phyloP scores from a whole-genome alignment of 148 eudicot genomes.

The Hydrangea macrophylla region DNA sequence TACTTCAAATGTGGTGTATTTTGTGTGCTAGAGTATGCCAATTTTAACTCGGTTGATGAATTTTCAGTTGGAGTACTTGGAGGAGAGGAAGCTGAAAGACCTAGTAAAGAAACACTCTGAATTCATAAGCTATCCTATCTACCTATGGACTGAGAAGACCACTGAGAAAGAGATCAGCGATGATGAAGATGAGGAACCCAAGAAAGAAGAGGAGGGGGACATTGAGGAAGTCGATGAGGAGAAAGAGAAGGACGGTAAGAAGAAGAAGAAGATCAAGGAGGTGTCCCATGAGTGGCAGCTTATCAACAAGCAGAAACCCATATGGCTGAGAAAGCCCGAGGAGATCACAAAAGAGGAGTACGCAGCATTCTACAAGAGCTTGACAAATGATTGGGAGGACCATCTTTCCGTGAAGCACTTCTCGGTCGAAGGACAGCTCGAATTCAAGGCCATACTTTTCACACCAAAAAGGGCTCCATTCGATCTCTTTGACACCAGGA shows the following conservation, averaged over 20 bases:
- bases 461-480: slow-evolving; percentile 26
- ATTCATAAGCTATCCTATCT: slow-evolving; percentile 22
- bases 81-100: slow-evolving; percentile 16
- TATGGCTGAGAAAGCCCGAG: slow-evolving; percentile 31
- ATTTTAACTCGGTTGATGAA: not conserved
- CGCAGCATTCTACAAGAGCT: slow-evolving; percentile 27
- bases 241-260: slow-evolving; percentile 5
- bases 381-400: slow-evolving; percentile 33
- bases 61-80: slow-evolving; percentile 17
- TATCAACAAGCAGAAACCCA: slow-evolving; percentile 31
- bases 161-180: slow-evolving; percentile 16
- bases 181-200: slow-evolving; percentile 16
- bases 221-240: slow-evolving; percentile 13
- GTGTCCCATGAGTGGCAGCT: slow-evolving; percentile 11
- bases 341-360: slow-evolving; percentile 30
- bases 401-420: slow-evolving; percentile 25
- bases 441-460: slow-evolving; percentile 25
- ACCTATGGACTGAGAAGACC: slow-evolving; percentile 14
- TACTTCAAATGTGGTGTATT: too few species aligned
- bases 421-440: slow-evolving; percentile 29
- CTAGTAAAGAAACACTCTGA: slow-evolving; percentile 14
- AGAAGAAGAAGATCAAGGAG: slow-evolving; percentile 14
- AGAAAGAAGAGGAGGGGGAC: slow-evolving; percentile 15
- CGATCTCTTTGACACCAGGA: slow-evolving; percentile 23
- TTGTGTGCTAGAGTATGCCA: too few species aligned